Evolutionary conservation across 495 filamentous ascomycete species (phyloP), one percentile per base, ranked within the genome.

Genomic region (Xylaria cubensis): DNA sequence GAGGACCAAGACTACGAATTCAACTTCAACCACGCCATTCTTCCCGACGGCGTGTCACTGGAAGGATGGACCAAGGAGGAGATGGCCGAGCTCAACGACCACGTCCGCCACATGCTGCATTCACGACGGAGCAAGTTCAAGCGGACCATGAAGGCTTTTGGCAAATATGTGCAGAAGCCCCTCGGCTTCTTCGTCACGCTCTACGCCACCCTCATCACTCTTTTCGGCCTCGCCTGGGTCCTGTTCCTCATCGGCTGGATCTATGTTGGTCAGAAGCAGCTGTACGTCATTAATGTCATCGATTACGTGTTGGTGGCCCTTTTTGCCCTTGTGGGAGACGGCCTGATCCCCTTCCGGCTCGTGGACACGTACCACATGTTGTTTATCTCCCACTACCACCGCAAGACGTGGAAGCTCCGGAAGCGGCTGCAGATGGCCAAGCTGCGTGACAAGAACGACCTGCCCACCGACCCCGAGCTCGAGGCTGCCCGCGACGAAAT

Each of bases 241-340:
- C 86, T 95, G 42, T 94, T 94, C 82, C 80, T 95, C 59, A 95
- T 95, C 74, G 92, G 92, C 53, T 95, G 92, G 92, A 93, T 95
- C 76, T 92, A 93, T 71, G 90, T 94, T n/a, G 92, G 91, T 41
- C 88, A 88, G 34, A 83, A 84, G 70, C 90, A 94, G 79, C 76
- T 86, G 1, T 92, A 94, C 74, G 80, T 89, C 71, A 89, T 94
- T 77, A 90, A 94, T 66, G 80, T 94, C 65, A 93, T 94, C 74
- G 93, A 95, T 82, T 89, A 90, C 75, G 82, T 93, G 32, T 84
- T 95, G 26, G 92, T 94, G 0, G 93, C 89, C 8, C 84, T 95
- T 9, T 94, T 95, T 74, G 92, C 89, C 41, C 79, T 95, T 55
- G 90, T 94, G 70, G 93, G 93, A 48, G 92, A 93, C 75, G 92